These are phyloP conservation scores for Salix caprea DNA, from an alignment of 345 rosid genomes.

Conservation along the genomic window DNA sequence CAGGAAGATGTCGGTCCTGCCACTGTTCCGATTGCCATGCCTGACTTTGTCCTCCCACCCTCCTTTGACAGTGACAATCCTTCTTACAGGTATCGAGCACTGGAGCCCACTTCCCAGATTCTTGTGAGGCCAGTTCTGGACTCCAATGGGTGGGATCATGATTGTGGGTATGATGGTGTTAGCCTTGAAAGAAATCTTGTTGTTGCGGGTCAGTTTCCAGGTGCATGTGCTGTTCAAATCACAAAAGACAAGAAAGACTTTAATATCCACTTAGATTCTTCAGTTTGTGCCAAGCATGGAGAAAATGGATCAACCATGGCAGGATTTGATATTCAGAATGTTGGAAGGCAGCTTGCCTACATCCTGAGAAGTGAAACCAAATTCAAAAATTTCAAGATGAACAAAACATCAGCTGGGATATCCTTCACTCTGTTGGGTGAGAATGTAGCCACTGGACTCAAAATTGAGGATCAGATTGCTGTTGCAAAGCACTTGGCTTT, in stretches of 20 bases:
- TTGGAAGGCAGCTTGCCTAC: slow-evolving; percentile 44
- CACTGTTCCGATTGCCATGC: slow-evolving; percentile 27
- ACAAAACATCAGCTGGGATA: slow-evolving; percentile 35
- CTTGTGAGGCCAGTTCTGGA: slow-evolving; percentile 39
- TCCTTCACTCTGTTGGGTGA: slow-evolving; percentile 29
- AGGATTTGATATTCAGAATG: slow-evolving; percentile 39
- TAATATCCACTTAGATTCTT: slow-evolving; percentile 34
- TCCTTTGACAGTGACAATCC: slow-evolving; percentile 38
- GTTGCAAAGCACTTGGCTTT: slow-evolving; percentile 27
- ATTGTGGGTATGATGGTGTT: slow-evolving; percentile 37
- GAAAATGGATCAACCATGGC: slow-evolving; percentile 38
- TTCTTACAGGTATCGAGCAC: slow-evolving; percentile 29
- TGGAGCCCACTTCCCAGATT: slow-evolving; percentile 30
- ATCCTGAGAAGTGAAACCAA: slow-evolving; percentile 34
- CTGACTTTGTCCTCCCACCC: slow-evolving; percentile 36
- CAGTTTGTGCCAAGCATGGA: slow-evolving; percentile 29
- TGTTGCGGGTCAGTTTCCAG: slow-evolving; percentile 22
- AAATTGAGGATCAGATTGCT: slow-evolving; percentile 39
- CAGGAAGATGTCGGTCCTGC: slow-evolving; percentile 25
- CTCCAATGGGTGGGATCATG: slow-evolving; percentile 41
- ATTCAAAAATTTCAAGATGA: slow-evolving; percentile 23
- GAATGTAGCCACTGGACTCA: slow-evolving; percentile 35
- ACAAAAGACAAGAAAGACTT: slow-evolving; percentile 42
- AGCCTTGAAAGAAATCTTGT: slow-evolving; percentile 32
- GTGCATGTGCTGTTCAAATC: slow-evolving; percentile 32